Evolutionary conservation across 495 filamentous ascomycete species (phyloP).

Genomic region (Penicillium maclennaniae): DNA sequence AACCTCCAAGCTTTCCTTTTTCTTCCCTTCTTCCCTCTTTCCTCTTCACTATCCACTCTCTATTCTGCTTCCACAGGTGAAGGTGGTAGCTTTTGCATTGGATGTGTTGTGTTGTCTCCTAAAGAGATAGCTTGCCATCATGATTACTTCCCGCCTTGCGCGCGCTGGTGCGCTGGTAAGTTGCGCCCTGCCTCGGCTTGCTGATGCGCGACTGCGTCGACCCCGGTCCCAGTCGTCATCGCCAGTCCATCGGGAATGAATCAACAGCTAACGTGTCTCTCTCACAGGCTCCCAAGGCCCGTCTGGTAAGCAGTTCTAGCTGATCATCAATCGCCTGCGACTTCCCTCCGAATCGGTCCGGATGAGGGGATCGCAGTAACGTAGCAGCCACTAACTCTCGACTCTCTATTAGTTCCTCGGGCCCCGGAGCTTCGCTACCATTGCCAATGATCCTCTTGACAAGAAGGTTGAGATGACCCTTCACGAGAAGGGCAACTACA

Average conservation of each 20-base stretch:
- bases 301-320: conserved; percentile 46
- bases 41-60: conserved; percentile 37
- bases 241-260: background rate
- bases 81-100: conserved; percentile 41
- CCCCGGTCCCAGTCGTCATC: background rate
- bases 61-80: conserved; percentile 35
- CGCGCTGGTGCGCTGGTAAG: conserved; percentile 57
- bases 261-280: conserved; percentile 24
- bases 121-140: conserved; percentile 42
- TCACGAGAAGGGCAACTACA: conserved; percentile 75
- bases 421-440: conserved; percentile 58
- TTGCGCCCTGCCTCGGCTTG: conserved; percentile 16
- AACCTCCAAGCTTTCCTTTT: conserved; percentile 45
- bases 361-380: background rate
- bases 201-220: conserved; percentile 2
- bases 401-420: conserved; percentile 39
- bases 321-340: background rate
- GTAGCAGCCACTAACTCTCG: conserved; percentile 16
- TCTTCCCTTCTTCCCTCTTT: conserved; percentile 33
- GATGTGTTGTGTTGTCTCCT: conserved; percentile 29
- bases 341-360: background rate
- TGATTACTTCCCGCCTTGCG: conserved; percentile 55
- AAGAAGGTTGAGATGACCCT: conserved; percentile 82
- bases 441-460: conserved; percentile 59
- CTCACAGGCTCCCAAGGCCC: conserved; percentile 45